Percentiles rank a stretch among this genome's conserved stretches.
These are phyloP conservation scores for Lactarius quietus DNA, from an alignment of 768 basidiomycete species.

Conservation along the genomic window DNA sequence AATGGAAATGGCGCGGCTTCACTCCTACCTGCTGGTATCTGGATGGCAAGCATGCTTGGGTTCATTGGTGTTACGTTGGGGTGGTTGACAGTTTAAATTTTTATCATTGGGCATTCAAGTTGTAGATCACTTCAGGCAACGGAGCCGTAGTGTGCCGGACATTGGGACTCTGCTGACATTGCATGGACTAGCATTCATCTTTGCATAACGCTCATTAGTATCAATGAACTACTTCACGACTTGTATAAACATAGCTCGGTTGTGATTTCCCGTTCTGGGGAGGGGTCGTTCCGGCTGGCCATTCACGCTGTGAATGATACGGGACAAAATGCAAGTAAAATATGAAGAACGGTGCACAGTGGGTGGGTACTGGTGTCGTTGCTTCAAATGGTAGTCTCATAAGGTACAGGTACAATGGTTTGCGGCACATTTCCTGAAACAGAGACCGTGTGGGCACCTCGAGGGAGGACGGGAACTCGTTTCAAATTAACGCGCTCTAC, in stretches of 20 bases:
- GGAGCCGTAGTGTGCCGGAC: not conserved
- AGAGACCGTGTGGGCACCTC: slow-evolving; percentile 74
- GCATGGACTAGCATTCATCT: not conserved
- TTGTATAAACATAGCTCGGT: not conserved
- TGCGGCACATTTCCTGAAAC: slow-evolving; percentile 74
- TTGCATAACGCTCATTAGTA: not conserved
- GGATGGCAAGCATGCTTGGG: slow-evolving; percentile 11
- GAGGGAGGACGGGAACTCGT: slow-evolving; percentile 81
- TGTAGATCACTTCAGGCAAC: not conserved
- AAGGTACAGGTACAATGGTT: slow-evolving; percentile 88
- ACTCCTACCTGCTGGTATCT: slow-evolving; percentile 12
- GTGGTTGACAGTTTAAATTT: slow-evolving; percentile 3
- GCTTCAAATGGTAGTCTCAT: slow-evolving; percentile 93
- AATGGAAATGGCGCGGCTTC: slow-evolving; percentile 23
- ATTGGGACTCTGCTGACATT: not conserved
- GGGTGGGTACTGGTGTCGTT: not conserved
- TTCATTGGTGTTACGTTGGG: slow-evolving; percentile 13
- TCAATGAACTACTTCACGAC: not conserved
- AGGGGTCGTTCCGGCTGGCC: not conserved
- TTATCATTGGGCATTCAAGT: not conserved
- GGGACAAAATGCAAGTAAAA: slow-evolving; percentile 9
- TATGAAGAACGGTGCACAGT: not conserved
- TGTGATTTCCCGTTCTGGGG: not conserved
- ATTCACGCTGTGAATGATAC: slow-evolving; percentile 10
- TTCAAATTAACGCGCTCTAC: slow-evolving; percentile 79